Evolutionary conservation across 305 asterid genomes (phyloP).

Genomic region (Fraxinus baroniana): DNA sequence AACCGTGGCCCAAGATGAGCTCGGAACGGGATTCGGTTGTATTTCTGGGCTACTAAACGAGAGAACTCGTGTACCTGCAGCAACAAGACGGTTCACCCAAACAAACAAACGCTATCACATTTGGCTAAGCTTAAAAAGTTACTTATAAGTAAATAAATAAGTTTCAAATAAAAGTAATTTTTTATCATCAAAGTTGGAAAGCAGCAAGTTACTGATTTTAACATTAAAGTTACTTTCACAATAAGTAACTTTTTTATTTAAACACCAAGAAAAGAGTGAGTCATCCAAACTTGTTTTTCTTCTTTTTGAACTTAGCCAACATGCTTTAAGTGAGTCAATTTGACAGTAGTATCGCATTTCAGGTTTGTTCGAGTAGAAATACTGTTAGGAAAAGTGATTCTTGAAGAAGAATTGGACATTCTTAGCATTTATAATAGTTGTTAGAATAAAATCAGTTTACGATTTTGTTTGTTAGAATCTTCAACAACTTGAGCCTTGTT

Average conservation of each 20-base stretch:
- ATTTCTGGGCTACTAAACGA: conserved; percentile 39
- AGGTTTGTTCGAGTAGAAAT: not conserved
- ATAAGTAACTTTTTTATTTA: not conserved
- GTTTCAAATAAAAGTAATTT: not conserved
- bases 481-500: no score
- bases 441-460: no score
- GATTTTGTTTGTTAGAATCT: no score
- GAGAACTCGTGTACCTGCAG: conserved; percentile 38
- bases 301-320: not conserved
- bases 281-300: not conserved
- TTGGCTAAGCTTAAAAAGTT: not conserved
- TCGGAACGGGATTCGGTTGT: conserved; percentile 25
- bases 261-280: not conserved
- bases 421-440: no score
- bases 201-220: not conserved
- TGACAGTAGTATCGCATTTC: not conserved
- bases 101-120: not conserved
- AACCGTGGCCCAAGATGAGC: conserved; percentile 36
- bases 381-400: no score
- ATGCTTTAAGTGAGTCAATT: not conserved
- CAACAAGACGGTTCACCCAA: not conserved
- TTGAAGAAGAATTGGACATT: no score
- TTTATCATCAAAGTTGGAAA: not conserved
- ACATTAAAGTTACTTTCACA: not conserved
- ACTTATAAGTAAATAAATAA: not conserved